Evolutionary conservation across 2,329 filamentous ascomycete species (phyloP).

Genomic region (Calonectria ilicicola): DNA sequence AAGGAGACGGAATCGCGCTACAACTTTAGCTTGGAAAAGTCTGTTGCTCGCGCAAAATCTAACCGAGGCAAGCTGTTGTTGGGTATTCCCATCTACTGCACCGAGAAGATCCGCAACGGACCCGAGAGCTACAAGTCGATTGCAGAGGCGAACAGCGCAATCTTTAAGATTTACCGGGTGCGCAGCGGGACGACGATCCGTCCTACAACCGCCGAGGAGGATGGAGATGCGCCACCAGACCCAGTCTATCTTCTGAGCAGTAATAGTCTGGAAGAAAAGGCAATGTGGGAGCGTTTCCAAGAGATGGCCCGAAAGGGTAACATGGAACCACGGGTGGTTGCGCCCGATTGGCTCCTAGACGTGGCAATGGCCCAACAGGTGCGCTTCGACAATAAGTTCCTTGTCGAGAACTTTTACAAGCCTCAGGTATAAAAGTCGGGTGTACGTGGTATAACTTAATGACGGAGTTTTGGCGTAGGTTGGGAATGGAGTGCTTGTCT

Average conservation of each 20-base stretch:
- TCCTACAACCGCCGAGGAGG: constrained; percentile 73
- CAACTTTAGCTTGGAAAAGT: constrained; percentile 75
- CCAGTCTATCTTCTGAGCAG: constrained; percentile 88
- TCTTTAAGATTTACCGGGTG: constrained; percentile 81
- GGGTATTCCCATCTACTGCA: constrained; percentile 86
- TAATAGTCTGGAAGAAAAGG: constrained; percentile 72
- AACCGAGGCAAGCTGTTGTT: constrained; percentile 83
- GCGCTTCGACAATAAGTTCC: constrained; percentile 73
- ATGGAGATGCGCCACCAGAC: constrained; percentile 70
- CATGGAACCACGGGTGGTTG: constrained; percentile 84
- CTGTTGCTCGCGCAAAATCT: constrained; percentile 76
- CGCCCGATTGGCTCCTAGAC: constrained; percentile 89
- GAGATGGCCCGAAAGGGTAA: constrained; percentile 82
- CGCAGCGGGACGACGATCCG: constrained; percentile 76
- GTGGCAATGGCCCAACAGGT: constrained; percentile 90
- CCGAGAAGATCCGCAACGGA: constrained; percentile 82
- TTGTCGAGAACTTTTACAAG: constrained; percentile 59
- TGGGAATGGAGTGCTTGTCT: constrained; percentile 16
- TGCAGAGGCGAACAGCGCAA: constrained; percentile 88
- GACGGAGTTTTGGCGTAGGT: constrained; percentile 35
- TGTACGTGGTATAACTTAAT: constrained; percentile 23
- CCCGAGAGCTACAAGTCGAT: constrained; percentile 88
- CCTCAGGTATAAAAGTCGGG: constrained; percentile 26
- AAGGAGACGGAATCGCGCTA: constrained; percentile 78
- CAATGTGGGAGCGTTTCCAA: constrained; percentile 83